Percentiles rank a stretch among this genome's conserved stretches.
phyloP scores from a whole-genome alignment of 345 rosid species.

The Passiflora organensis region DNA sequence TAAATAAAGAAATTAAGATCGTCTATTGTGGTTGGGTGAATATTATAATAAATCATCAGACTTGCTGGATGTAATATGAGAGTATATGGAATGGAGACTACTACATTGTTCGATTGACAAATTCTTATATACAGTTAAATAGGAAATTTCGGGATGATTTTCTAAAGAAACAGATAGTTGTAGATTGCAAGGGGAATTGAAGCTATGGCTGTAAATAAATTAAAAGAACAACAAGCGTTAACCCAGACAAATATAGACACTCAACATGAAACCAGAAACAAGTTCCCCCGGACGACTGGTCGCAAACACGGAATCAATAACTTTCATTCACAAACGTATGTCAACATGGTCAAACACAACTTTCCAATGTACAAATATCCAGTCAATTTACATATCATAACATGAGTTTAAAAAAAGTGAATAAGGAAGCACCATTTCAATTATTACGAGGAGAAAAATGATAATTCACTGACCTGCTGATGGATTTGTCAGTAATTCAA shows the following conservation, averaged over 20 bases:
- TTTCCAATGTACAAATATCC: conserved; percentile 8
- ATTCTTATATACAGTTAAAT: too few relatives aligned
- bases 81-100: too few relatives aligned
- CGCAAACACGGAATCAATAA: too few relatives aligned
- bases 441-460: background rate
- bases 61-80: too few relatives aligned
- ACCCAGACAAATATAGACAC: background rate
- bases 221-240: background rate
- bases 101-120: too few relatives aligned
- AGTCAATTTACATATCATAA: conserved; percentile 26
- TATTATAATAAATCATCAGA: too few relatives aligned
- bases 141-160: background rate
- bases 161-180: background rate
- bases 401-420: conserved; percentile 4
- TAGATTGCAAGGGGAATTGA: background rate
- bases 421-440: conserved; percentile 1
- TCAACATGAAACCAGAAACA: background rate
- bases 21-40: too few relatives aligned
- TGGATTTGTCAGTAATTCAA: conserved; percentile 76
- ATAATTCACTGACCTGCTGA: conserved; percentile 37
- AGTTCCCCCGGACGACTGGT: too few relatives aligned
- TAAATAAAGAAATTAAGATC: too few relatives aligned
- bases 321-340: conserved; percentile 11
- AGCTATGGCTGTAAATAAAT: background rate
- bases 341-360: background rate